Percentiles rank a stretch among this genome's conserved stretches.
phyloP scores from a whole-genome alignment of 2,329 filamentous ascomycete species.

The Cladosporium velox region DNA sequence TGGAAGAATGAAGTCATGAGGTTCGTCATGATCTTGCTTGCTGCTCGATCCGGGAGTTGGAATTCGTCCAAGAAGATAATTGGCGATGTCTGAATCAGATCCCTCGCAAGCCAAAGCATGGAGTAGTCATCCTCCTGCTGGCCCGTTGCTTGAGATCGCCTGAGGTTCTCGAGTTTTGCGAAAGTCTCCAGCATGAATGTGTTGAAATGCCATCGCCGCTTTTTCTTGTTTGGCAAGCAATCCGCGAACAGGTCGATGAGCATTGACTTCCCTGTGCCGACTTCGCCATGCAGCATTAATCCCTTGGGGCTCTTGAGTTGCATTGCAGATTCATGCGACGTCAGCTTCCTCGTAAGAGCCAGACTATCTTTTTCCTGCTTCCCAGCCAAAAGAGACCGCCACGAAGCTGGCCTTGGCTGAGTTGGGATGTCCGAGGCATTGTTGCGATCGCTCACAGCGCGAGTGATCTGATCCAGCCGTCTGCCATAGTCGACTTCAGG shows the following conservation, averaged over 20 bases:
- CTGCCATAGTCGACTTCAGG: conserved; percentile 69
- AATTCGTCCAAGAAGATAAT: conserved; percentile 83
- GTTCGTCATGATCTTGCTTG: conserved; percentile 77
- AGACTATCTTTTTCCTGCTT: conserved; percentile 57
- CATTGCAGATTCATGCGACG: conserved; percentile 70
- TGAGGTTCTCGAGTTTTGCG: conserved; percentile 68
- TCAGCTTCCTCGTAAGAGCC: conserved; percentile 69
- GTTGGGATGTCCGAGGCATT: neutral
- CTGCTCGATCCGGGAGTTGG: conserved; percentile 75
- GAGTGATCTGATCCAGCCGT: conserved; percentile 62
- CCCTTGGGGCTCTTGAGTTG: too few relatives aligned
- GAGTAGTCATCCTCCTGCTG: conserved; percentile 61
- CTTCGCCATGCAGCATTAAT: conserved; percentile 76
- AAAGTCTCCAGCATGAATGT: conserved; percentile 82
- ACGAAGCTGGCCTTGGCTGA: conserved; percentile 45
- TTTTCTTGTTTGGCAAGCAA: conserved; percentile 70
- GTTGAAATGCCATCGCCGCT: conserved; percentile 79
- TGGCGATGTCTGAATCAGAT: conserved; percentile 72
- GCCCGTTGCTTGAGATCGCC: conserved; percentile 42
- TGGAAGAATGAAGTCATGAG: conserved; percentile 81
- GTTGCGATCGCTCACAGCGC: conserved; percentile 38
- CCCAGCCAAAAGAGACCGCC: conserved; percentile 50
- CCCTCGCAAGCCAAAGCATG: conserved; percentile 71
- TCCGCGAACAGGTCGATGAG: conserved; percentile 80
- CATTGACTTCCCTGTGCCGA: conserved; percentile 83